These are phyloP conservation scores for Coemansia sp. DNA, from an alignment of 192 early-diverging fungal species.

Conservation along the genomic window DNA sequence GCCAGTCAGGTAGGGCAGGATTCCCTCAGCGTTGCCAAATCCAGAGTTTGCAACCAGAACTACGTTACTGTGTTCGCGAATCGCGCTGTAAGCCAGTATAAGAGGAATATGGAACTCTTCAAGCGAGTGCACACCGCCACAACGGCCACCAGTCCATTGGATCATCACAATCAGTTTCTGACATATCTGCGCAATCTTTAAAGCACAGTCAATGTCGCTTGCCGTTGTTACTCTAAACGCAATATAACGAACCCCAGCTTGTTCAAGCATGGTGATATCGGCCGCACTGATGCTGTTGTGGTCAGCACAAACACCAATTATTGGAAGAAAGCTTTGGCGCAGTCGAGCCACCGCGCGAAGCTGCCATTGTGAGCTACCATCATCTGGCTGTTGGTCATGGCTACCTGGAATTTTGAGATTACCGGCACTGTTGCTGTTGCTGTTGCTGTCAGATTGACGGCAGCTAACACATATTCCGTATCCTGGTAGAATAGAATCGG, in stretches of 20 bases:
- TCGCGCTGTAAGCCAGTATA: slow-evolving; percentile 75
- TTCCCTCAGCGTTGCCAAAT: slow-evolving; percentile 83
- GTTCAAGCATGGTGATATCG: slow-evolving; percentile 63
- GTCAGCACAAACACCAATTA: slow-evolving; percentile 82
- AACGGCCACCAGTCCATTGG: slow-evolving; percentile 97
- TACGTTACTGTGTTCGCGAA: slow-evolving; percentile 80
- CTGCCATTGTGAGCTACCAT: slow-evolving; percentile 62
- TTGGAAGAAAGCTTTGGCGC: slow-evolving; percentile 81
- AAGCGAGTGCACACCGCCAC: slow-evolving; percentile 90
- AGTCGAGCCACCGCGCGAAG: slow-evolving; percentile 73
- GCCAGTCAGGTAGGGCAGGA: slow-evolving; percentile 85
- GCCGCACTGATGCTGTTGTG: slow-evolving; percentile 67
- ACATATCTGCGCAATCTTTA: slow-evolving; percentile 78
- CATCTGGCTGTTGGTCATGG: slow-evolving; percentile 54
- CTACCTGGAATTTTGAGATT: slow-evolving; percentile 10
- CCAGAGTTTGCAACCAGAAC: slow-evolving; percentile 90
- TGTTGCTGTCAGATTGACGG: slow-evolving; percentile 13
- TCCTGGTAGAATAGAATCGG: slow-evolving; percentile 70
- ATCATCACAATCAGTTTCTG: slow-evolving; percentile 78
- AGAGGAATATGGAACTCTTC: slow-evolving; percentile 91
- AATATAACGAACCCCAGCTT: slow-evolving; percentile 77
- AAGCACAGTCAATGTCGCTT: slow-evolving; percentile 73
- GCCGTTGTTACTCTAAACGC: slow-evolving; percentile 82
- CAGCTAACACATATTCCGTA: slow-evolving; percentile 86
- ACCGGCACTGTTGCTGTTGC: not conserved